Base-by-base conservation (phyloP, 495 filamentous ascomycete genomes). In the Annulohypoxylon stygium region DNA sequence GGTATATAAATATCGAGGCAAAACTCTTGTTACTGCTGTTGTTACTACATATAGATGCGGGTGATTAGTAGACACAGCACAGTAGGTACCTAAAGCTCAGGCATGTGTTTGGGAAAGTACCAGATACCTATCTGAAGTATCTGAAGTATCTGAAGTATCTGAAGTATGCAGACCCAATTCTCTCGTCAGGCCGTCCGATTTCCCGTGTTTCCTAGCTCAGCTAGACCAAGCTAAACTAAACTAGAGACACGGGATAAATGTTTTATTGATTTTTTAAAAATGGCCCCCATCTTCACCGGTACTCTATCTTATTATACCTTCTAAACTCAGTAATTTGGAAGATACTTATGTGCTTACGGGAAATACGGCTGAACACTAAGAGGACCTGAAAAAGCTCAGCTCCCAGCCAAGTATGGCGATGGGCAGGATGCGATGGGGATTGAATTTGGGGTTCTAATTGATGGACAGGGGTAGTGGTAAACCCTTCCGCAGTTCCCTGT, bases 371-470 rank as follows among this genome's bases (percentile, higher is more conserved):
- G 69, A 72, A 65, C 25, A 67, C 14, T 39, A 58, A 30, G 48
- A 18, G 25, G 65, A 65, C 66, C 71, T 70, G 71, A 70, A 74
- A 74, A 64, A 66, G 59, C 67, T 74, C 71, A 74, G 71, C 71
- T 74, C 67, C 34, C 25, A 50, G 66, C 59, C 54, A 54, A 54
- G 47, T 53, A 25, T 26, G 58, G 66, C 61, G 26, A 71, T 60
- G 41, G 43, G 26, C 16, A 50, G 61, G 58, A 55, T 37, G 60
- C 34, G 57, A 71, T 68, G 65, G 68, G 68, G 69, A 30, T 39
- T 73, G 34, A 69, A 73, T 66, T 73, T 74, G 59, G 62, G 69
- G 69, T 71, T 53, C 48, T 61, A 36, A 26, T 45, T 61, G 60
- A 65, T 41, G 59, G 55, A 33, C 67, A 75, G 62, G 72, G 71